Percentiles rank a stretch among this genome's conserved stretches.
phyloP scores from a whole-genome alignment of 208 protist genomes.

The Leishmania tropica region DNA sequence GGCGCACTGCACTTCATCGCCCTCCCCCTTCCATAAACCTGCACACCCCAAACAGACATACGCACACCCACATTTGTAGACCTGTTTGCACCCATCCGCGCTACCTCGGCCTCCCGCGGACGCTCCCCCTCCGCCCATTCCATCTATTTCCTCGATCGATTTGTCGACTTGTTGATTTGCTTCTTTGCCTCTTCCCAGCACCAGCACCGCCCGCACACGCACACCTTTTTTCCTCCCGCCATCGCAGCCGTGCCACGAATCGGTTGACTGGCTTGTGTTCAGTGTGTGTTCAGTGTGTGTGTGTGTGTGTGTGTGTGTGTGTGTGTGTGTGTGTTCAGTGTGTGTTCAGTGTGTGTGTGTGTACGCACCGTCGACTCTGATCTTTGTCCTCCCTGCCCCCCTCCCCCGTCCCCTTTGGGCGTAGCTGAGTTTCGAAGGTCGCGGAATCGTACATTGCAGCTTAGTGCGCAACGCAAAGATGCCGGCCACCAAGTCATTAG shows the following conservation, averaged over 20 bases:
- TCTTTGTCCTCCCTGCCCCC: not conserved
- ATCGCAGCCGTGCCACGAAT: not conserved
- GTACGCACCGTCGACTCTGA: not conserved
- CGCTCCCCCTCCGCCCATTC: not conserved
- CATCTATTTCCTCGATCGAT: not conserved
- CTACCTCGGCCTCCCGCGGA: not conserved
- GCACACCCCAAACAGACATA: not conserved
- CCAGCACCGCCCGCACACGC: not conserved
- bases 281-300: not conserved
- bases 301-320: not conserved
- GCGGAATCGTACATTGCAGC: not conserved
- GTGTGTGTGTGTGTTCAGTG: not conserved
- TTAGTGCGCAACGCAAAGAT: conserved; percentile 5
- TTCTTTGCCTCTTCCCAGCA: not conserved
- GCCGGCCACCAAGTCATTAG: conserved; percentile 46
- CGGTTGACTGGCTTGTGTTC: not conserved
- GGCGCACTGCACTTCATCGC: not conserved
- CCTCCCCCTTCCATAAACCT: not conserved
- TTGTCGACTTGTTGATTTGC: not conserved
- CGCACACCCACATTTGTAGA: not conserved
- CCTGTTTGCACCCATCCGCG: not conserved
- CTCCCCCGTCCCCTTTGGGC: not conserved
- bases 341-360: not conserved
- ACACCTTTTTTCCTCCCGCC: not conserved
- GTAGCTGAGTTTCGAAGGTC: not conserved